Evolutionary conservation across 2,329 filamentous ascomycete genomes (phyloP).

Genomic region (Penicillium sp.): DNA sequence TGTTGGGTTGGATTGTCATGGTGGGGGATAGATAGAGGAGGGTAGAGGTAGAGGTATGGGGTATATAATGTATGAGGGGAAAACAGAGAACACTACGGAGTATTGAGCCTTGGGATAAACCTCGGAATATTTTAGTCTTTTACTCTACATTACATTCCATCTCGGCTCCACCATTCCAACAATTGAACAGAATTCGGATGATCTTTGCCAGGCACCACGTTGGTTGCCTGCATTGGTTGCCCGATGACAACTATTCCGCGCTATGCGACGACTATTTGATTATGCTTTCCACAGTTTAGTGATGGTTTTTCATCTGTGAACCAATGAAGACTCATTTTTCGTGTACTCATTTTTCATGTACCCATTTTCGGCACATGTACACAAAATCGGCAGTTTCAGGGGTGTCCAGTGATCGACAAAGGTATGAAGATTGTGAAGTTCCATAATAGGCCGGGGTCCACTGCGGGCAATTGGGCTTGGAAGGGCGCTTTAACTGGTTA

Average conservation of each 20-base stretch:
- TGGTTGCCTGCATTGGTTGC: background rate
- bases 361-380: background rate
- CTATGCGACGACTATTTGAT: background rate
- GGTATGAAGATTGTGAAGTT: background rate
- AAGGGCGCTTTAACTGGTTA: background rate
- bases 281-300: background rate
- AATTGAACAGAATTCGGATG: background rate
- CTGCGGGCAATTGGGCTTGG: background rate
- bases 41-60: background rate
- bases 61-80: background rate
- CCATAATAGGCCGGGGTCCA: background rate
- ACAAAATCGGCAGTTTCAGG: background rate
- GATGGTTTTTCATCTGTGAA: background rate
- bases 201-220: background rate
- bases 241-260: background rate
- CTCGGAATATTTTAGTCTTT: background rate
- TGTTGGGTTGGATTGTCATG: constrained; percentile 8
- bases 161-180: background rate
- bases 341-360: background rate
- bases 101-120: background rate
- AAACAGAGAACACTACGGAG: background rate
- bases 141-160: background rate
- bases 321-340: background rate
- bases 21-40: background rate
- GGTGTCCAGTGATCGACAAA: background rate